phyloP scores from a whole-genome alignment of 371 early-diverging fungal genomes.

The Massospora cicadina region DNA sequence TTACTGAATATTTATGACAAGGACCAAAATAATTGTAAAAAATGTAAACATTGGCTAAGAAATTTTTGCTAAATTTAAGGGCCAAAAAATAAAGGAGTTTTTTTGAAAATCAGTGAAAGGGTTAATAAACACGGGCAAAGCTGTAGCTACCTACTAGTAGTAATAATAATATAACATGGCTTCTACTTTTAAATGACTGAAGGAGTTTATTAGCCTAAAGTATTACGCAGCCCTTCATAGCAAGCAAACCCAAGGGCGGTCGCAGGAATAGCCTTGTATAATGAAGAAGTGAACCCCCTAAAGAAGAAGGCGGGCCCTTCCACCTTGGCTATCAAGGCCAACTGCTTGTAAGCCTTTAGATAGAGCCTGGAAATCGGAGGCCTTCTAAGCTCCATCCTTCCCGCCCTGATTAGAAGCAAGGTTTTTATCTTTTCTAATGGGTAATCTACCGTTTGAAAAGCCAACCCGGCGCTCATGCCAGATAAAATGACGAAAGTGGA shows the following conservation, averaged over 20 bases:
- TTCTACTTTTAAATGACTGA: too few relatives aligned
- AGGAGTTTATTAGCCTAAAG: neutral
- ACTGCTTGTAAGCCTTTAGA: neutral
- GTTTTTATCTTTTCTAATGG: neutral
- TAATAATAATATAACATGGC: too few relatives aligned
- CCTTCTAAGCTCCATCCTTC: neutral
- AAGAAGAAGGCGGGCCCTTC: conserved; percentile 1
- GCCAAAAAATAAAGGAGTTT: too few relatives aligned
- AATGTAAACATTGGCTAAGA: too few relatives aligned
- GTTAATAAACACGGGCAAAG: too few relatives aligned
- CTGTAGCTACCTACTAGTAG: too few relatives aligned
- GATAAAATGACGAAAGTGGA: neutral
- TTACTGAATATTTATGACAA: too few relatives aligned
- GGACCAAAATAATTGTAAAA: too few relatives aligned
- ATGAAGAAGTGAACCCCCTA: neutral
- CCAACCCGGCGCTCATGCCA: neutral
- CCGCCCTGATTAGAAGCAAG: neutral
- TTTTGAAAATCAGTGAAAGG: too few relatives aligned
- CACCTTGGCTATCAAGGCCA: neutral
- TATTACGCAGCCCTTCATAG: neutral
- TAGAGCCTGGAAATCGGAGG: neutral
- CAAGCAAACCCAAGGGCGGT: conserved; percentile 2
- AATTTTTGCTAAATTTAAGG: too few relatives aligned
- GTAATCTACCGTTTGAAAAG: neutral
- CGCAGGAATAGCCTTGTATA: conserved; percentile 6